Base-by-base conservation (phyloP, 495 filamentous ascomycete species). In the Daldinia loculata region DNA sequence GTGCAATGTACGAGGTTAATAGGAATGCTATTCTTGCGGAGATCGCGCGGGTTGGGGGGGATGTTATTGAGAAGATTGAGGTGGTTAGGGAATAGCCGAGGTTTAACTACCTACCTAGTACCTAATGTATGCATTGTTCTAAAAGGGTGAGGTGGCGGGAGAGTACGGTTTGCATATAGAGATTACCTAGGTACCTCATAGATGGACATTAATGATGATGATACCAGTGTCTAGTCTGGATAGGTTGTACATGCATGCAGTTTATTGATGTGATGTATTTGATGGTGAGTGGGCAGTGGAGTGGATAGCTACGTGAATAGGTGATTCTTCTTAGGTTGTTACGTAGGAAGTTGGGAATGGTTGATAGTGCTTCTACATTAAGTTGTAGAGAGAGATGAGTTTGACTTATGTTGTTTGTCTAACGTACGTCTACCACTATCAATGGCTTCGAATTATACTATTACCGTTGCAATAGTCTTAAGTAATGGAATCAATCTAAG, bases 21-120 rank as follows among this genome's bases (percentile, higher is more conserved):
- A 89, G 85, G 69, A 78, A 82, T 41, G 91, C 87, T 2, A 91
- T 96, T 8, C 72, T 97, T 61, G 87, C 89, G 14, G 96, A 98
- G 80, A 97, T 99, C 76, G 84, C 84, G 24, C 83, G 89, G 65
- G 77, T 92, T 36, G 91, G 89, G 12, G 88, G 85, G 6, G 87
- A 90, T 58, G 58, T 92, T 70, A 76, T 92, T 19, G 80, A 83
- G 67, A 82, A 70, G 67, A 83, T 92, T 67, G 88, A 89, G 74
- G 60, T 64, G 14, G 53, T 48, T 56, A 34, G 63, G 62, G 55
- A 59, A 30, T 59, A 39, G 55, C 4, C 17, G 29, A 3, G 27
- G 39, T 6, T 9, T 60, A 36, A 12, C 27, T 65, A 36, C 19
- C 12, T 59, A 41, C 19, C 32, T 59, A 56, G 29, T n/a, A n/a